phyloP scores from a whole-genome alignment of 2,329 filamentous ascomycete species.

The Sphaerostilbella broomeana region DNA sequence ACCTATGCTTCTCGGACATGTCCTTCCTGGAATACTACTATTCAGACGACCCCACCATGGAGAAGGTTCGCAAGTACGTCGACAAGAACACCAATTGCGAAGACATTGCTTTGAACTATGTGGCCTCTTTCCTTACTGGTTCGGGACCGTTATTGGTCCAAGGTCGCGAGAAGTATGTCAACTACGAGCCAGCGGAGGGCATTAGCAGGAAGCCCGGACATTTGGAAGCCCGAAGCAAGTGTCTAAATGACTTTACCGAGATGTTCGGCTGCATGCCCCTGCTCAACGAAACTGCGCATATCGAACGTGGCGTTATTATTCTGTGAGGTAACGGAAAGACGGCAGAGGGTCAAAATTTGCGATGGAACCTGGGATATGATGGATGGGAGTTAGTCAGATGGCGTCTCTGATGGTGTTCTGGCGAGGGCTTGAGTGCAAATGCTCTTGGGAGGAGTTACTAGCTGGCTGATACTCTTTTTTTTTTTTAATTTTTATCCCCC shows the following conservation, averaged over 20 bases:
- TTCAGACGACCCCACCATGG: slow-evolving; percentile 26
- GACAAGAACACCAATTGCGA: slow-evolving; percentile 35
- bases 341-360: background rate
- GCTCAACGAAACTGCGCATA: slow-evolving; percentile 27
- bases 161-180: slow-evolving; percentile 28
- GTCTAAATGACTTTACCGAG: slow-evolving; percentile 29
- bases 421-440: too few species aligned
- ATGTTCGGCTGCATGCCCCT: slow-evolving; percentile 31
- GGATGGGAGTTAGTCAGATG: too few species aligned
- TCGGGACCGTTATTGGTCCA: slow-evolving; percentile 29
- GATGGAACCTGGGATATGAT: too few species aligned
- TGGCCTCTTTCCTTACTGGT: slow-evolving; percentile 28
- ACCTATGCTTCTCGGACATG: slow-evolving; percentile 32
- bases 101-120: slow-evolving; percentile 34
- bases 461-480: too few species aligned
- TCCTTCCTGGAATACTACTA: slow-evolving; percentile 34
- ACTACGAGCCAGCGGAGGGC: slow-evolving; percentile 25
- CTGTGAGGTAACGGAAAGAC: slow-evolving; percentile 14
- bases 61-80: slow-evolving; percentile 30
- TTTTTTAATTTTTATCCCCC: too few species aligned
- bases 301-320: slow-evolving; percentile 27
- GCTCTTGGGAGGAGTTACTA: too few species aligned
- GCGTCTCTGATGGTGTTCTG: too few species aligned
- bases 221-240: slow-evolving; percentile 27
- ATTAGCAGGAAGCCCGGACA: slow-evolving; percentile 29